A percentile compares a stretch with the other conserved stretches of the same genome.
Evolutionary conservation across 140 eudicot genomes (phyloP).

Genomic region (Cichorium intybus): DNA sequence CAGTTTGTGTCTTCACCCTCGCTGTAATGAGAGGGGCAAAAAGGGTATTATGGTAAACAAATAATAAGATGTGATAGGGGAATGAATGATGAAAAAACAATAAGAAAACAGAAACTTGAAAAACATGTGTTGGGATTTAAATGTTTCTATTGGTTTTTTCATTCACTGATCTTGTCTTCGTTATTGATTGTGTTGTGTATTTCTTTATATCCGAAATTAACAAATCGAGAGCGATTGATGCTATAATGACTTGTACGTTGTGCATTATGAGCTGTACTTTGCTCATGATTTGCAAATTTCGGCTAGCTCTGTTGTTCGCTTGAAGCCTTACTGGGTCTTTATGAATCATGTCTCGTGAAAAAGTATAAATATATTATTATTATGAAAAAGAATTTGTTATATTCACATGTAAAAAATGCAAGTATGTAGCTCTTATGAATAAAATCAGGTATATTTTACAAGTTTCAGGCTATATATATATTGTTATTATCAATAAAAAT

Average conservation of each 20-base stretch:
- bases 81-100: constrained; percentile 32
- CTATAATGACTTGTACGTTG: constrained; percentile 2
- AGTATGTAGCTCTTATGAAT: too few relatives aligned
- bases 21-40: constrained; percentile 30
- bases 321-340: too few relatives aligned
- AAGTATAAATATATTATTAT: too few relatives aligned
- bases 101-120: constrained; percentile 31
- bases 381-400: too few relatives aligned
- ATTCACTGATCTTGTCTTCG: constrained; percentile 11
- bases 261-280: constrained; percentile 5
- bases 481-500: too few relatives aligned
- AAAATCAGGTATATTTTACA: too few relatives aligned
- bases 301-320: background rate
- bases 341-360: too few relatives aligned
- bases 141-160: constrained; percentile 34
- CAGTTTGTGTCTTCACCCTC: constrained; percentile 88
- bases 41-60: constrained; percentile 17
- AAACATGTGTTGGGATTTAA: constrained; percentile 38
- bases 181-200: constrained; percentile 31
- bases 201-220: too few relatives aligned
- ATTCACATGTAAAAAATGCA: too few relatives aligned
- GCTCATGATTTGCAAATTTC: background rate
- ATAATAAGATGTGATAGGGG: constrained; percentile 33
- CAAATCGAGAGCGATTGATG: constrained; percentile 1
- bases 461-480: too few relatives aligned